Evolutionary conservation across 2,329 filamentous ascomycete species (phyloP), one percentile per base, ranked within the genome.

Genomic region (Fonsecaea erecta): DNA sequence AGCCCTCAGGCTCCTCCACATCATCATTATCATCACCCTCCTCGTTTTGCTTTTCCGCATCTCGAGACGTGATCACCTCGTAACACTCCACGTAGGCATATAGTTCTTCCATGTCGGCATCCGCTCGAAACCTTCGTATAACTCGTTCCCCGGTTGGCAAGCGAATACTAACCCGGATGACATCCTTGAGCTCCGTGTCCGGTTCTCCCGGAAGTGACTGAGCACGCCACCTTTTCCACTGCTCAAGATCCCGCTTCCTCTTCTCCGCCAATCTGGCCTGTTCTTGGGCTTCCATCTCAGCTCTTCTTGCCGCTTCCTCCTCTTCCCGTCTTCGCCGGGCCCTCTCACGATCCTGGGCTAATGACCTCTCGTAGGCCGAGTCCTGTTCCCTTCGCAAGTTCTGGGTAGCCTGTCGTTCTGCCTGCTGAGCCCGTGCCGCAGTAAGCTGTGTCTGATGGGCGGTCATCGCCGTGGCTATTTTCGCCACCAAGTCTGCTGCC

Each of bases 1-100:
- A 98, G 12, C 80, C 86, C 24, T 83, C 80, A 0, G 92, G 92
- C 71, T 86, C 78, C 3, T 78, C 73, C 0, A 77, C 75, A 24
- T 76, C 77, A 32, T 79, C 75, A 21, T 76, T 77, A 34, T 79
- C 75, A 16, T 78, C 76, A 3, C 71, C 73, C 65, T 65, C 62
- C 72, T 55, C 58, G 68, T 37, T 70, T 69, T 32, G 63, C 5
- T 73, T 69, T 71, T 73, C 55, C 9, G 43, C 16, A 69, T 14
- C 59, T 65, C 14, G 76, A 1, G 78, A 77, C 37, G 84, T 77
- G 2, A 93, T 72, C 5, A 90, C 71, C 59, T 92, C 88, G 75
- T 93, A 89, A 78, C 94, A 98, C 75, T 99, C 95, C 1, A 98
- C 93, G 78, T 96, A 97, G 0, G 94, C 95, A 77, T 98, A 98